Evolutionary conservation across 768 basidiomycete genomes (phyloP).

Genomic region (Serendipita sp.): DNA sequence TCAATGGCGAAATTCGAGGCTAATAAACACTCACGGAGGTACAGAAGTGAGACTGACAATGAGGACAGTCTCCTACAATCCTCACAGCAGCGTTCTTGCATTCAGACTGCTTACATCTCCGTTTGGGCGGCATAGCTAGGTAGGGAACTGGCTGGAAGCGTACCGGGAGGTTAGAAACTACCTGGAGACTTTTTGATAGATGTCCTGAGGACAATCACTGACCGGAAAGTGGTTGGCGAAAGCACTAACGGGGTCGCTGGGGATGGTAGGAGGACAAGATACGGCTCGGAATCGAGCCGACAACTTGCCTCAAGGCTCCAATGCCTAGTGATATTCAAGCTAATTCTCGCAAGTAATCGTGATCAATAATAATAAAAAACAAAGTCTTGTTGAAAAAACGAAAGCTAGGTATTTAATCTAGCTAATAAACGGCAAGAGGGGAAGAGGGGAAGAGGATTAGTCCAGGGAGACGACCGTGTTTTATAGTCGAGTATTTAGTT

Average conservation of each 20-base stretch:
- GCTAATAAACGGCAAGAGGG: too few species aligned
- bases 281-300: background rate
- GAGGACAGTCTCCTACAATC: constrained; percentile 72
- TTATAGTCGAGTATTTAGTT: too few species aligned
- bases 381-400: background rate
- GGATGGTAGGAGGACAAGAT: background rate
- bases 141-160: background rate
- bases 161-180: background rate
- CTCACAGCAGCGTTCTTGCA: constrained; percentile 70
- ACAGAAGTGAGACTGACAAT: constrained; percentile 66
- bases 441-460: too few species aligned
- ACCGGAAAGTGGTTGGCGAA: background rate
- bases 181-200: background rate
- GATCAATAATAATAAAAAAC: background rate
- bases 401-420: background rate
- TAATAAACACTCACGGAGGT: constrained; percentile 18
- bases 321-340: background rate
- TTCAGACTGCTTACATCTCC: constrained; percentile 64
- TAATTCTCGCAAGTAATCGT: background rate
- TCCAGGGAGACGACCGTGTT: too few species aligned
- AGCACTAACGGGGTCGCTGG: too few species aligned
- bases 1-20: background rate
- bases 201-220: background rate
- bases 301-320: background rate
- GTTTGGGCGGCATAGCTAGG: constrained; percentile 57